Percentiles rank a stretch among this genome's conserved stretches.
phyloP scores from a whole-genome alignment of 805 yeast genomes.

The Kluyveromyces starmeri region DNA sequence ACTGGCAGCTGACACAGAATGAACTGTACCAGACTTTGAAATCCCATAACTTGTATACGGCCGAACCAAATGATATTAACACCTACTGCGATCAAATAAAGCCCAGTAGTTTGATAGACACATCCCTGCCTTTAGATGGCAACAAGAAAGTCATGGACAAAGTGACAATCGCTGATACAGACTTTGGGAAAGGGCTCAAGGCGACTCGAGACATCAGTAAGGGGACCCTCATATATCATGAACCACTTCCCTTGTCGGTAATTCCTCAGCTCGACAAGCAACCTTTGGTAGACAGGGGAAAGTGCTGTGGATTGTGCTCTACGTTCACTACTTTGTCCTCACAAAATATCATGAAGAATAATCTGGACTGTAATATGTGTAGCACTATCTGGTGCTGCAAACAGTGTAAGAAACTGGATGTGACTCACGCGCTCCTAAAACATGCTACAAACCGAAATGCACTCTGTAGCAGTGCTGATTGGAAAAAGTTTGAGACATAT shows the following conservation, averaged over 20 bases:
- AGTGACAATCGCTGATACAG: conserved; percentile 1
- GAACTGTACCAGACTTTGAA: conserved; percentile 47
- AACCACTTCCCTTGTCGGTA: conserved; percentile 45
- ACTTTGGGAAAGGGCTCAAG: conserved; percentile 31
- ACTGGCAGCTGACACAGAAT: conserved; percentile 57
- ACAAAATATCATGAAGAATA: conserved; percentile 30
- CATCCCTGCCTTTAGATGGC: not conserved
- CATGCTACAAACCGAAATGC: conserved; percentile 38
- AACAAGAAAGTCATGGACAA: conserved; percentile 1
- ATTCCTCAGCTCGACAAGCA: conserved; percentile 63
- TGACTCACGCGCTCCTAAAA: conserved; percentile 46
- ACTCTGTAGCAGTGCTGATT: conserved; percentile 37
- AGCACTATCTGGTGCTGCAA: conserved; percentile 63
- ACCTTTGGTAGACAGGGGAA: conserved; percentile 47
- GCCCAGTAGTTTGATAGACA: not conserved
- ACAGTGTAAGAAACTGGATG: conserved; percentile 47
- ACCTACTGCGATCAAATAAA: conserved; percentile 3
- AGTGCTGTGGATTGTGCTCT: conserved; percentile 70
- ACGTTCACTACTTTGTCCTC: conserved; percentile 32
- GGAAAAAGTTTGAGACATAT: conserved; percentile 48
- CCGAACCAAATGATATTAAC: conserved; percentile 23
- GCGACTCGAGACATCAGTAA: conserved; percentile 39
- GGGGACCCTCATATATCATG: conserved; percentile 55
- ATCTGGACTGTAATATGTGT: conserved; percentile 61
- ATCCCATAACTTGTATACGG: conserved; percentile 43